Base-by-base conservation (phyloP, 176 grass and related monocot genomes). In the Paspalum vaginatum region DNA sequence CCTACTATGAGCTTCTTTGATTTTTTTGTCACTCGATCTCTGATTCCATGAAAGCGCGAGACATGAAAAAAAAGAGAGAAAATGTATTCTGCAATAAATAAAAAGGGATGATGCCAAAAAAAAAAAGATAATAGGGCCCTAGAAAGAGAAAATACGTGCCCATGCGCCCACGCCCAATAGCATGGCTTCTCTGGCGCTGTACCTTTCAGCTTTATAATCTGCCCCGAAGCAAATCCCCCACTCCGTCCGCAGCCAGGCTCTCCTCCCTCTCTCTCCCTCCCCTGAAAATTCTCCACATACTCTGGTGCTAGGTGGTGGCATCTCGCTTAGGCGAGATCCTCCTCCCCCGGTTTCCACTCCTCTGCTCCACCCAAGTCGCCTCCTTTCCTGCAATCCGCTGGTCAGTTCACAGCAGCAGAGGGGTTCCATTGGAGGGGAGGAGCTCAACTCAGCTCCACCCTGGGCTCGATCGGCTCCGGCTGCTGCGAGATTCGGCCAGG, bases 131-230 rank as follows among this genome's bases (percentile, higher is more conserved):
- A 70, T 37, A 39, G 51, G 41, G 6, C 15, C 10, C 9, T 25
- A 58, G 56, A 12, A 59, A 68, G 59, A 60, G 60, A 61, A 79
- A 77, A 72, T 73, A 60, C 65, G 73, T 47, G 87, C 62, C 75
- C 81, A 88, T 88, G 61, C 43, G 82, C 72, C 48, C 72, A 41
- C 75, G 83, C 78, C 88, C 88, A 86, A 89, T 89, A 39, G 72
- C 64, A 49, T 71, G 38, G 54, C 79, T 81, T 81, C 79, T 81
- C 62, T 79, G 66, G 53, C 67, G 26, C 58, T 79, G 81, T 80
- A 88, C 61, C 81, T 88, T 84, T 79, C 75, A 75, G 61, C 87
- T 84, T 85, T 88, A 88, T 89, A 80, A 80, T 85, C 87, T 54
- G 52, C 25, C 68, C 51, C 68, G 52, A 48, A 72, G 52, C 76